Base-by-base conservation (phyloP, 2,329 filamentous ascomycete species). In the Triangularia setosa region DNA sequence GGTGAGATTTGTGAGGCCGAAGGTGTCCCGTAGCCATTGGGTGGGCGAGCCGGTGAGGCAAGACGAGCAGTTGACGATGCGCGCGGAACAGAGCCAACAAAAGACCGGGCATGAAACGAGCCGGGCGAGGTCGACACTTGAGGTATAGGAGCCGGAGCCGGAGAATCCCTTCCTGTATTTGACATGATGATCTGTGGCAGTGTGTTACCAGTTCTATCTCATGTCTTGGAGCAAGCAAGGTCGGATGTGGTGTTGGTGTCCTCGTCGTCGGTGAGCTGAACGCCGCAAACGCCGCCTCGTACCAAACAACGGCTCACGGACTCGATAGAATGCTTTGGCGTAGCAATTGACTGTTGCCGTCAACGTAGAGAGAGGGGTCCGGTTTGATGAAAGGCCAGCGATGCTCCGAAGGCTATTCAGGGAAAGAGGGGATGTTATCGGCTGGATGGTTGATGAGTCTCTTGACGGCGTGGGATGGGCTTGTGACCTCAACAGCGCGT, bases 21-120 rank as follows among this genome's bases (percentile, higher is more conserved):
- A 48, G 72, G 68, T 23, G 77, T 74, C 58, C 74, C 73, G 55
- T 75, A 67, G 57, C 73, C 75, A 58, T 60, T 60, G 40, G 44
- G n/a, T 77, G 74, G 55, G 79, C 76, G 28, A 80, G 86, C 77
- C 30, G 85, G 86, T 27, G 84, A 84, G 55, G 84, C 85, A 61
- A 89, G 80, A 67, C 86, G 82, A 64, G 87, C 87, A 60, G 84
- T 89, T 57, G 84, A 79, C 67, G 87, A 81, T 60, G 83, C 84
- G 74, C 87, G 83, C 53, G 84, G 84, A 25, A 84, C 72, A 8
- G 85, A 85, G 58, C 81, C 80, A 64, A 81, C 80, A 67, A 79
- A 80, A 11, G 78, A 80, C 40, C 80, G 80, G 64, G 79, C 73
- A 40, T 77, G 78, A 56, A 78, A 74, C 12, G 83, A 81, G 44